Evolutionary conservation across 139 green algal species (phyloP), one percentile per base, ranked within the genome.

Genomic region (Chara braunii): DNA sequence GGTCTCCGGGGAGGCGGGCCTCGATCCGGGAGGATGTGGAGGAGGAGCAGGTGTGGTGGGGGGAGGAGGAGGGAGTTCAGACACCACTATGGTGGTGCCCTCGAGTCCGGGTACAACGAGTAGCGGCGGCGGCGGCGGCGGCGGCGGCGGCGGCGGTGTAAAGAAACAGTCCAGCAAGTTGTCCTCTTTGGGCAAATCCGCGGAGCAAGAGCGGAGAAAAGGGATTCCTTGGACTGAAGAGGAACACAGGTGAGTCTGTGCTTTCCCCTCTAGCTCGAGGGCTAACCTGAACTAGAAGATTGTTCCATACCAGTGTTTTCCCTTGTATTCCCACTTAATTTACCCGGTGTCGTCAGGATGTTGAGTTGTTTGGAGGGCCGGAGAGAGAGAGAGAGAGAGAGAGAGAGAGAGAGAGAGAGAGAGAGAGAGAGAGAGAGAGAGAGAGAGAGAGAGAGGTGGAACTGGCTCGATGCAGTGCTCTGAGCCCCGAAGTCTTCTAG

Each of bases 151-250:
- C 40, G n/a, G n/a, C 40, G 18, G 40, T 18, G 40, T 18, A 48
- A 48, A 18, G 40, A 18, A 18, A 26, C 40, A 48, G 18, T 48
- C 18, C 40, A 48, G 18, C 18, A 18, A 18, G 40, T 18, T 48
- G 40, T 18, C 40, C 40, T 18, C 18, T 18, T 18, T 18, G n/a
- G 60, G 51, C 6, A 51, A 37, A 14, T n/a, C 30, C 28, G 42
- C 55, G n/a, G 77, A 82, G 30, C 67, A 78, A 63, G 86, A 90
- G 68, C 70, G 85, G 18, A 81, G 87, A 9, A 96, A 96, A 70
- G 90, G 90, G 42, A 89, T 96, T 31, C 87, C 89, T 0, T 96
- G 90, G 90, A 95, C 88, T 2, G 88, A 95, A 57, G 89, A 96
- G 63, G 90, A 96, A 78, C 90, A 96, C 77, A 75, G 84, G 70